Evolutionary conservation across 2,329 filamentous ascomycete genomes (phyloP).

Genomic region (Spiromastix sp.): DNA sequence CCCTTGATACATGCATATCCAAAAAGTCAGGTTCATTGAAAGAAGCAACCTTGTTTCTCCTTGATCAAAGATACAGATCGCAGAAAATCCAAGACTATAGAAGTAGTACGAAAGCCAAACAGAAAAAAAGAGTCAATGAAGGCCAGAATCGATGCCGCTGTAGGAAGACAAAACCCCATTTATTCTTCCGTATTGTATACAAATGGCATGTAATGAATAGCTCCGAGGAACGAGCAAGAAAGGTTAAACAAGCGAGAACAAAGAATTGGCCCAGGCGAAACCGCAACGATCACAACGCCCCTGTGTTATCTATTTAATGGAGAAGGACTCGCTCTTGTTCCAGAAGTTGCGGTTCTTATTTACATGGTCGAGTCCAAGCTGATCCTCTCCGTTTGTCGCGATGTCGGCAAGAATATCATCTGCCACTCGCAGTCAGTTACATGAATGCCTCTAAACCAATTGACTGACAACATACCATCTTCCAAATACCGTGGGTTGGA

Average conservation of each 20-base stretch:
- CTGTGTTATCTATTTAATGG: constrained; percentile 42
- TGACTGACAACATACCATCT: constrained; percentile 62
- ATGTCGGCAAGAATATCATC: constrained; percentile 38
- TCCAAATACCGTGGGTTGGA: constrained; percentile 72
- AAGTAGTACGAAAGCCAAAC: not conserved
- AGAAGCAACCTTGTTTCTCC: too few relatives aligned
- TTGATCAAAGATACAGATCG: too few relatives aligned
- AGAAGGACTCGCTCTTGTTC: constrained; percentile 52
- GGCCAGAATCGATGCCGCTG: too few relatives aligned
- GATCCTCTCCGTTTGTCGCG: constrained; percentile 69
- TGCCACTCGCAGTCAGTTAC: too few relatives aligned
- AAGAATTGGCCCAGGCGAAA: too few relatives aligned
- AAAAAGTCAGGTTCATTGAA: too few relatives aligned
- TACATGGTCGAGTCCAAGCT: constrained; percentile 58
- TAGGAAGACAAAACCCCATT: too few relatives aligned
- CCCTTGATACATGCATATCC: too few relatives aligned
- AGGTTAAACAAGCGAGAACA: too few relatives aligned
- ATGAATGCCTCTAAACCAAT: not conserved
- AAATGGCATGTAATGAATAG: not conserved
- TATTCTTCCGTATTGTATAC: too few relatives aligned
- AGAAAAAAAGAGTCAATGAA: constrained; percentile 1
- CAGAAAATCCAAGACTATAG: too few relatives aligned
- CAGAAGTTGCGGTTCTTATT: constrained; percentile 52
- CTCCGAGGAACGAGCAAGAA: not conserved
- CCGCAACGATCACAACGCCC: not conserved